Base-by-base conservation (phyloP, 2,329 filamentous ascomycete genomes). In the Colletotrichum tanaceti region DNA sequence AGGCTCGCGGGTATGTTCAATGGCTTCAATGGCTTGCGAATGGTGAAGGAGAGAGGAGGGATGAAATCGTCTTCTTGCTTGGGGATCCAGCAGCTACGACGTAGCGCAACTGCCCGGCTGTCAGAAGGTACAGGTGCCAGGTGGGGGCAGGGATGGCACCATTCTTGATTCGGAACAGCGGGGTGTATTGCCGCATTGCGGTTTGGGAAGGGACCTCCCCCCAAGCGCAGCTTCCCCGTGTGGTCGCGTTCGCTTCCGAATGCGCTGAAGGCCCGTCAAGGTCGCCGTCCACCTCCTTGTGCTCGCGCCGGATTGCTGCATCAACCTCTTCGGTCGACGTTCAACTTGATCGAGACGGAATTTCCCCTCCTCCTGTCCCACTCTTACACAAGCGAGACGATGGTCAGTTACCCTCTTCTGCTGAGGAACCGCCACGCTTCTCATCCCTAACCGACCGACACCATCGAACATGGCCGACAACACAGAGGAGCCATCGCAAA, bases 401-500 rank as follows among this genome's bases (percentile, higher is more conserved):
- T 66, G 43, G 22, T 44, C 5, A 41, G n/a, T n/a, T n/a, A n/a
- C n/a, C n/a, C 43, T 50, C 28, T 32, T 20, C 50, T 22, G 3
- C 57, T 57, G 20, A 60, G 6, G 5, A 28, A 24, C 18, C 22
- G 14, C 2, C 2, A 38, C n/a, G 4, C 54, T 38, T 43, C 18
- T 11, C 20, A 18, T 24, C 43, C 18, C 57, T 16, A 28, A 16
- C 18, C 39, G 7, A 24, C 41, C 4, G 35, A n/a, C 13, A n/a
- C 22, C 28, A 14, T 24, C 39, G 18, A 70, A 72, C 50, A 93
- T 93, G 90, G 88, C 87, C 66, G 89, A 89, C 49, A 59, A 53
- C 49, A 75, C 80, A 11, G 78, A 79, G 43, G 81, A 81, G 62
- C 80, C 83, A 53, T 79, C 80, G 10, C 74, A 77, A 71, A 73